phyloP scores from a whole-genome alignment of 2,329 filamentous ascomycete species.

The Zymoseptoria passerinii region DNA sequence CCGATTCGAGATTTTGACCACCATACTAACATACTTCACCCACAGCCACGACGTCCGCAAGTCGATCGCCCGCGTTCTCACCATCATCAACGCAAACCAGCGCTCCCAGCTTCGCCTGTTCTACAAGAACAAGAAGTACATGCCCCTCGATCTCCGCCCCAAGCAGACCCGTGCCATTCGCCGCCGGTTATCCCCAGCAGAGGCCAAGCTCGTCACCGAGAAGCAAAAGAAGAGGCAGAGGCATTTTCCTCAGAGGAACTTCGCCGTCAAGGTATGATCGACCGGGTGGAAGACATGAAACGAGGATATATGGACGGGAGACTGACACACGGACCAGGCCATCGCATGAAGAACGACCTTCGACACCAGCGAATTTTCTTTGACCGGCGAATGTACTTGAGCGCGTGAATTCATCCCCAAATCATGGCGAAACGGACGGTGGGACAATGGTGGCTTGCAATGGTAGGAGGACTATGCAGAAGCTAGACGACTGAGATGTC shows the following conservation, averaged over 20 bases:
- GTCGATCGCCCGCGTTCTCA: slow-evolving; percentile 97
- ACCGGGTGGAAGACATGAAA: not conserved
- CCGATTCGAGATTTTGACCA: slow-evolving; percentile 1
- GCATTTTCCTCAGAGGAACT: slow-evolving; percentile 98
- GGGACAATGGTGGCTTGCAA: slow-evolving; percentile 12
- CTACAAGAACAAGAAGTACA: slow-evolving; percentile 99
- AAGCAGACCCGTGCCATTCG: slow-evolving; percentile 99
- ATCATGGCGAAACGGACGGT: slow-evolving; percentile 16
- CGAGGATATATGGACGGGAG: not conserved
- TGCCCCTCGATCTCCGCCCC: slow-evolving; percentile 92
- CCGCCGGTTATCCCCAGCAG: slow-evolving; percentile 85
- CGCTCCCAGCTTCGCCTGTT: slow-evolving; percentile 94
- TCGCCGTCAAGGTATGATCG: slow-evolving; percentile 80
- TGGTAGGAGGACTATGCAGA: slow-evolving; percentile 10
- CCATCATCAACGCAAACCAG: slow-evolving; percentile 99
- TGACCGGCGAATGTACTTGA: slow-evolving; percentile 14
- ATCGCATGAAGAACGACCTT: slow-evolving; percentile 9
- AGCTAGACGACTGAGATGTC: not conserved
- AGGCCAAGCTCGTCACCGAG: slow-evolving; percentile 73
- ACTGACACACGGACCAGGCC: slow-evolving; percentile 10
- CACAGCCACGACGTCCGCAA: slow-evolving; percentile 95
- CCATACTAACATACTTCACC: slow-evolving; percentile 10
- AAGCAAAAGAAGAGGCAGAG: slow-evolving; percentile 94
- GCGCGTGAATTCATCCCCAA: slow-evolving; percentile 11
- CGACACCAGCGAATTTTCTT: slow-evolving; percentile 10